These are phyloP conservation scores for Fusarium brachygibbosum DNA, from an alignment of 2,329 filamentous ascomycete genomes.

Conservation along the genomic window DNA sequence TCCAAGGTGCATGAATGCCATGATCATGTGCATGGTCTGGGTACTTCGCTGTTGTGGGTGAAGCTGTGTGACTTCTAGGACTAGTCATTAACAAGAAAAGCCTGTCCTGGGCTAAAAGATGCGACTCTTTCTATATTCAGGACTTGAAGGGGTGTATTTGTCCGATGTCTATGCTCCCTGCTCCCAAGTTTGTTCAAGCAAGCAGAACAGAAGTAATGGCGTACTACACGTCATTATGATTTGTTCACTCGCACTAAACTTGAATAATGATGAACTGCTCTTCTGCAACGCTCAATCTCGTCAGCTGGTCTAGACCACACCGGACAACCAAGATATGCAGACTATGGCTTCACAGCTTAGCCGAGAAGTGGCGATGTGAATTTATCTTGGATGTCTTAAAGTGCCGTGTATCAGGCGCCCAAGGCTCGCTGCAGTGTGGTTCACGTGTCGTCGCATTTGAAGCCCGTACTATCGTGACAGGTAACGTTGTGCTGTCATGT, in stretches of 20 bases:
- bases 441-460: background rate
- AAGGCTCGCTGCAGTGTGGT: slow-evolving; percentile 26
- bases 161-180: background rate
- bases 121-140: slow-evolving; percentile 24
- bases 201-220: background rate
- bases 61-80: slow-evolving; percentile 16
- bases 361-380: slow-evolving; percentile 14
- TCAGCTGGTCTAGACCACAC: slow-evolving; percentile 18
- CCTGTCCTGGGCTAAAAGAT: slow-evolving; percentile 9
- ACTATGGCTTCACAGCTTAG: slow-evolving; percentile 30
- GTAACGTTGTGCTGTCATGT: slow-evolving; percentile 4
- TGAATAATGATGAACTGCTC: background rate
- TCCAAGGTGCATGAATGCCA: slow-evolving; percentile 7
- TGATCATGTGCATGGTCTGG: slow-evolving; percentile 19
- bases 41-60: slow-evolving; percentile 10
- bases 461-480: background rate
- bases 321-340: background rate
- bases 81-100: slow-evolving; percentile 19
- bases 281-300: background rate
- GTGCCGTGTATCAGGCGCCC: slow-evolving; percentile 11
- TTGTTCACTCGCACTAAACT: background rate
- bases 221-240: too few species aligned
- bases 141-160: slow-evolving; percentile 1
- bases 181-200: background rate
- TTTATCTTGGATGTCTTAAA: slow-evolving; percentile 20